These are phyloP conservation scores for Nakaseomyces delphensis DNA, from an alignment of 1,139 yeast species.

Conservation along the genomic window DNA sequence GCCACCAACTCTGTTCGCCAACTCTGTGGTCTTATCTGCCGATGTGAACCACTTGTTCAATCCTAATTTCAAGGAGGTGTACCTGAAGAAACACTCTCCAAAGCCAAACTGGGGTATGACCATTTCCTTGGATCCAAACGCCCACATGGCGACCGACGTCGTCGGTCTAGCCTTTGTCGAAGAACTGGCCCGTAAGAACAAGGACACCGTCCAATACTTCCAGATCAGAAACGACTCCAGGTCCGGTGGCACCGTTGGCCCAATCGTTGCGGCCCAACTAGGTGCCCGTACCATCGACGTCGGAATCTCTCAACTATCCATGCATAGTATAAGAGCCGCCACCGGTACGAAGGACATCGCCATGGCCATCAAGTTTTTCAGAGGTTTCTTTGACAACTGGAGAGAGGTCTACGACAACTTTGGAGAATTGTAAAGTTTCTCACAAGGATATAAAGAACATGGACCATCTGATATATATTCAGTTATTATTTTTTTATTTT, in stretches of 20 bases:
- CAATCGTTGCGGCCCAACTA: constrained; percentile 50
- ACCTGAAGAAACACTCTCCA: constrained; percentile 68
- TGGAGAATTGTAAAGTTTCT: constrained; percentile 34
- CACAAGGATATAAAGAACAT: too few species aligned
- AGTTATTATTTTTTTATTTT: too few species aligned
- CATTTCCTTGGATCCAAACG: constrained; percentile 65
- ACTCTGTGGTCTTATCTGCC: constrained; percentile 52
- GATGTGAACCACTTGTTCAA: constrained; percentile 59
- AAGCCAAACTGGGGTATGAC: constrained; percentile 69
- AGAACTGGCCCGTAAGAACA: constrained; percentile 53
- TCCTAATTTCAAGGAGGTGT: constrained; percentile 53
- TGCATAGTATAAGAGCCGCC: constrained; percentile 76
- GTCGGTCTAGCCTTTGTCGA: constrained; percentile 59
- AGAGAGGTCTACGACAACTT: constrained; percentile 39
- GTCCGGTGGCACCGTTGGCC: constrained; percentile 79
- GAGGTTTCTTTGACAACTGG: constrained; percentile 56
- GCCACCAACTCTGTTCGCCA: constrained; percentile 39
- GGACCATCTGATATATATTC: too few species aligned
- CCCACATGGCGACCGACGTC: constrained; percentile 73
- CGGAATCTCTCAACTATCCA: constrained; percentile 69
- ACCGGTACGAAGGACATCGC: constrained; percentile 65
- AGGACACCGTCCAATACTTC: constrained; percentile 57
- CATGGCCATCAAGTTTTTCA: constrained; percentile 56
- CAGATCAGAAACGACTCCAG: constrained; percentile 64
- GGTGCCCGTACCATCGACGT: constrained; percentile 72